Evolutionary conservation across 75 land plant species (phyloP), one percentile per base, ranked within the genome.

Genomic region (Chamaecyparis obtusa): DNA sequence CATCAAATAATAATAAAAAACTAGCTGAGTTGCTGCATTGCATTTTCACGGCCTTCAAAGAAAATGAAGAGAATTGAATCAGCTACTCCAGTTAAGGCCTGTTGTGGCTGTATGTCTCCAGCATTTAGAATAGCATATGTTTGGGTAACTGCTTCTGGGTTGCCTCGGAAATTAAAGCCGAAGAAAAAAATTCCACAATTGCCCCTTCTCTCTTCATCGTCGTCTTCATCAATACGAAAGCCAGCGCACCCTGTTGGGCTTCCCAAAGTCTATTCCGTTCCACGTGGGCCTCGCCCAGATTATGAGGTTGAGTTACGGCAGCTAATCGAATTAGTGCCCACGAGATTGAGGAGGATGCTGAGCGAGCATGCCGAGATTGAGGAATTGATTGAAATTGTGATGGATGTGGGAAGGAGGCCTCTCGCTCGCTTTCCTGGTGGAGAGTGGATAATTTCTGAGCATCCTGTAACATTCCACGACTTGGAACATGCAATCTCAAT

Each of bases 391-490:
- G 99, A 98, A 88, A 92, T 96, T 71, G 97, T 98, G 71, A 90
- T 98, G 91, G 99, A 98, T 86, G 86, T 98, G 89, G 99, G 99
- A 36, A 91, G 99, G 88, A 91, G 89, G 78, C 99, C 99, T 33
- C 79, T 96, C 72, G 99, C 99, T 16, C 87, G 99, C 91, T 98
- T 96, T 85, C 99, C 99, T 0, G 92, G 94, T 14, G 99, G 99
- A 11, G 99, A 98, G 84, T 98, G 92, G 94, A 39, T 84, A 54
- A 92, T 98, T 32, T 93, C 99, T 5, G 93, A 95, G 54, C 85
- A 94, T 60, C 87, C 89, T 16, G 94, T 98, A 9, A 93, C 92
- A 83, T 86, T 84, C 56, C 93, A 91, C 2, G 99, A 98, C 90
- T 90, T 98, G 3, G 85, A 88, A 11, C 92, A 96, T 67, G 97